Evolutionary conservation across 1,139 yeast species (phyloP).

Genomic region (Magnusiomyces tetraspermus): DNA sequence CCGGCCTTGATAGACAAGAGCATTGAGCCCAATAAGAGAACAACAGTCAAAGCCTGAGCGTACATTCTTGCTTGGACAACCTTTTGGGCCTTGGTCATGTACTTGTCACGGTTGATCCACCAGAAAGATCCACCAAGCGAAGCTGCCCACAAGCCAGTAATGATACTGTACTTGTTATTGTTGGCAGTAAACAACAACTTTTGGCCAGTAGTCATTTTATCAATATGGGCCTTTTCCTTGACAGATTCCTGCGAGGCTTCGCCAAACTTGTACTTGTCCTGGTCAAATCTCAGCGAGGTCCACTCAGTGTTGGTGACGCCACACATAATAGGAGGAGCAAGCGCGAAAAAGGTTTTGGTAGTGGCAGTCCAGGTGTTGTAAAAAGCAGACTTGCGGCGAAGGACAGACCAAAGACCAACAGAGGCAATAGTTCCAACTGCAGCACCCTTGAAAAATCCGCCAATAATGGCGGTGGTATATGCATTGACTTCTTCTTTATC

Average conservation of each 20-base stretch:
- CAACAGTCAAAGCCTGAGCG: constrained; percentile 64
- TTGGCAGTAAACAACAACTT: constrained; percentile 13
- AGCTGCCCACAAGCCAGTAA: constrained; percentile 77
- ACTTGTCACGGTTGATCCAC: constrained; percentile 62
- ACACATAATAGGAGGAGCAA: constrained; percentile 25
- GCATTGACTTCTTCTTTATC: constrained; percentile 56
- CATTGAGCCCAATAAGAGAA: constrained; percentile 30
- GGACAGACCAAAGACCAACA: constrained; percentile 30
- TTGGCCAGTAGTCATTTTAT: constrained; percentile 8
- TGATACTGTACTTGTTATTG: constrained; percentile 63
- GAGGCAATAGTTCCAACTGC: constrained; percentile 48
- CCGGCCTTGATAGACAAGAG: constrained; percentile 23
- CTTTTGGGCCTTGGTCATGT: constrained; percentile 73
- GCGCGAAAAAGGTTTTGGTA: constrained; percentile 23
- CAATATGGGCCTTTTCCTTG: constrained; percentile 3
- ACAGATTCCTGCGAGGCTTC: constrained; percentile 5
- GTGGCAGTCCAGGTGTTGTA: constrained; percentile 16
- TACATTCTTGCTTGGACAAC: constrained; percentile 91
- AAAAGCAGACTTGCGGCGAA: constrained; percentile 20
- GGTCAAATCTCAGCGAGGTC: constrained; percentile 30
- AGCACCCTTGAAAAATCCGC: constrained; percentile 58
- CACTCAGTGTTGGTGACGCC: constrained; percentile 30
- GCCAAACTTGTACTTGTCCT: constrained; percentile 14
- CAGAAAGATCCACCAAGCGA: constrained; percentile 80
- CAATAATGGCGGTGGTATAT: constrained; percentile 46